Evolutionary conservation across 495 filamentous ascomycete genomes (phyloP).

Genomic region (Aspergillus coremiiformis): DNA sequence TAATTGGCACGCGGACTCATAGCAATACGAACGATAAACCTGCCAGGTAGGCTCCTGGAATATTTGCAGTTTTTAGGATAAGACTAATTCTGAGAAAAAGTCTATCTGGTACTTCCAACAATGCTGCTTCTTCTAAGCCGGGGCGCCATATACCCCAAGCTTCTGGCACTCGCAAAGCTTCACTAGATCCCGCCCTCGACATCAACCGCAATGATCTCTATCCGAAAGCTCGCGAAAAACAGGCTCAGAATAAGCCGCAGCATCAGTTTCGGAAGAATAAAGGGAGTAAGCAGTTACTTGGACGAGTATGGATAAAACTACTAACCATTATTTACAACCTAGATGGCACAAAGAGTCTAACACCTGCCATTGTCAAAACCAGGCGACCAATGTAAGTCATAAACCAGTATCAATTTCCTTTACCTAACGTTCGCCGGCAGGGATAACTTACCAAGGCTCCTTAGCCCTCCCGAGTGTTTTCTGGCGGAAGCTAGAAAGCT

Average conservation of each 20-base stretch:
- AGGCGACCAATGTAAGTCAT: slow-evolving; percentile 18
- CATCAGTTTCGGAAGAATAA: background rate
- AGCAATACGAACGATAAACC: background rate
- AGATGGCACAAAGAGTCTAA: slow-evolving; percentile 4
- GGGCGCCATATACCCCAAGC: background rate
- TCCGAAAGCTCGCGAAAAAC: background rate
- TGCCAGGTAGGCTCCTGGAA: background rate
- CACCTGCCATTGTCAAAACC: slow-evolving; percentile 2
- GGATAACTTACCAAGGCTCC: slow-evolving; percentile 2
- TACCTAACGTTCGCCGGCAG: slow-evolving; percentile 9
- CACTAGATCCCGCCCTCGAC: slow-evolving; percentile 21
- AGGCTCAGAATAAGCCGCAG: background rate
- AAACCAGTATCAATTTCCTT: background rate
- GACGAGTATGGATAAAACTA: background rate
- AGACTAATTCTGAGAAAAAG: background rate
- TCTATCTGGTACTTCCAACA: background rate
- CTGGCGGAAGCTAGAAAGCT: slow-evolving; percentile 11
- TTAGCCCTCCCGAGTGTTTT: slow-evolving; percentile 17
- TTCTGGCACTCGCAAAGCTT: background rate
- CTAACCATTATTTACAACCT: background rate
- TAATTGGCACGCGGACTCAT: slow-evolving; percentile 13
- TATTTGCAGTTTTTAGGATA: background rate
- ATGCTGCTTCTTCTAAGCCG: background rate
- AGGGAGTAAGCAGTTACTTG: background rate
- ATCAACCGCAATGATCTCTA: slow-evolving; percentile 6